phyloP scores from a whole-genome alignment of 306 rosid genomes.

The Pterocarpus santalinus region DNA sequence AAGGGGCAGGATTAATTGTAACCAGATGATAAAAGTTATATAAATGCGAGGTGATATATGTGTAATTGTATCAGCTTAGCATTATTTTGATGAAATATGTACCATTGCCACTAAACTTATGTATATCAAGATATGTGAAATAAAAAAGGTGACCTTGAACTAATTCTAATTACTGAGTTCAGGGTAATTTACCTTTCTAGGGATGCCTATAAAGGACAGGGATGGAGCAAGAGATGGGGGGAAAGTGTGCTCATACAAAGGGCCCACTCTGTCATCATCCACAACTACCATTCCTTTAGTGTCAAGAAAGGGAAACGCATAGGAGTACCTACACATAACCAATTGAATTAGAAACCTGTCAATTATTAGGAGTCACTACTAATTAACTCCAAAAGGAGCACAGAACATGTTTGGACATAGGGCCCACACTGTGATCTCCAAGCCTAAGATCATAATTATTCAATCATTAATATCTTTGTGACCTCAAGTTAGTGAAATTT shows the following conservation, averaged over 20 bases:
- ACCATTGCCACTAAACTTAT: conserved; percentile 20
- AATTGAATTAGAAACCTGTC: conserved; percentile 35
- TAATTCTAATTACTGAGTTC: not conserved
- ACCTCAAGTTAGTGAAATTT: conserved; percentile 30
- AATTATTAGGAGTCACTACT: conserved; percentile 37
- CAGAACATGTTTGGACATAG: conserved; percentile 42
- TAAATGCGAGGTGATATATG: not conserved
- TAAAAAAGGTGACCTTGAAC: not conserved
- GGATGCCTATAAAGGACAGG: conserved; percentile 87
- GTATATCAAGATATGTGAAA: not conserved
- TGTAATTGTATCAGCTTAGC: not conserved
- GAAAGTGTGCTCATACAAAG: conserved; percentile 93
- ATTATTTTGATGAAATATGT: not conserved
- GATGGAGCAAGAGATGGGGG: conserved; percentile 96
- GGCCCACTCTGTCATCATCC: conserved; percentile 95
- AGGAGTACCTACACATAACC: conserved; percentile 77
- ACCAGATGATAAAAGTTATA: not conserved
- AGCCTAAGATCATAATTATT: conserved; percentile 45
- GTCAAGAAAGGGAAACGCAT: conserved; percentile 94
- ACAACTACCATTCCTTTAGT: conserved; percentile 89
- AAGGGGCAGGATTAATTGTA: not conserved
- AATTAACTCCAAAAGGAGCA: conserved; percentile 36
- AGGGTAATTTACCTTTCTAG: conserved; percentile 70
- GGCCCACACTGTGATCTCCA: conserved; percentile 50
- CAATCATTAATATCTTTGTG: conserved; percentile 50